Evolutionary conservation across 495 filamentous ascomycete genomes (phyloP), one percentile per base, ranked within the genome.

Genomic region (Tuber calosporum): DNA sequence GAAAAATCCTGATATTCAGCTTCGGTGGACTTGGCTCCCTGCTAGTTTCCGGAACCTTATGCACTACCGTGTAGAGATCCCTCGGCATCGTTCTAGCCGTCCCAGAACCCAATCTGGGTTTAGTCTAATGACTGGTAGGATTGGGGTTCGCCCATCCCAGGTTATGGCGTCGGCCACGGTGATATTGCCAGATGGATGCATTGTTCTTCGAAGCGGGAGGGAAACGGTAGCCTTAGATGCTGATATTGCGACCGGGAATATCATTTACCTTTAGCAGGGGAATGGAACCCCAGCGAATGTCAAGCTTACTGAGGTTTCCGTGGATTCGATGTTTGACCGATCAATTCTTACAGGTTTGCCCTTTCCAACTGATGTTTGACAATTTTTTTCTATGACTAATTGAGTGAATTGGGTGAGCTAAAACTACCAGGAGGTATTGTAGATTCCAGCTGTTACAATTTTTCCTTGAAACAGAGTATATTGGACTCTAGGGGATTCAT

Each of bases 1-100:
- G 84, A 62, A 87, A 88, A 75, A 85, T 87, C 36, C 83, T 92
- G 9, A 85, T 86, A 34, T 92, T 93, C 79, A 86, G 92, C 80
- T 92, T 91, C 79, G 88, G 87, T 69, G 90, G 90, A 34, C 92
- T 92, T 76, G 89, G 90, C 4, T 84, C 87, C 4, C 85, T 92
- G 39, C 83, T 90, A 7, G 79, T 88, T 41, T 89, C 88, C 20
- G 83, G 85, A 37, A 85, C 91, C 38, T 84, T 93, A 7, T 88
- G 91, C 69, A 90, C 91, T 77, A 79, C 92, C 62, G 85, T 87
- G 9, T 92, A 89, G 89, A 89, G 88, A 67, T n/a, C n/a, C 90
- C 90, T 92, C 5, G 90, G 87, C 5, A 88, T 90, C 74, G 88
- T 92, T 11, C 81, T 92, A 4, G 71, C 88, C 34, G 85, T 85